A percentile compares a stretch with the other conserved stretches of the same genome.
These are phyloP conservation scores for Sistotremastrum niveocremeum DNA, from an alignment of 768 basidiomycete species.

Conservation along the genomic window DNA sequence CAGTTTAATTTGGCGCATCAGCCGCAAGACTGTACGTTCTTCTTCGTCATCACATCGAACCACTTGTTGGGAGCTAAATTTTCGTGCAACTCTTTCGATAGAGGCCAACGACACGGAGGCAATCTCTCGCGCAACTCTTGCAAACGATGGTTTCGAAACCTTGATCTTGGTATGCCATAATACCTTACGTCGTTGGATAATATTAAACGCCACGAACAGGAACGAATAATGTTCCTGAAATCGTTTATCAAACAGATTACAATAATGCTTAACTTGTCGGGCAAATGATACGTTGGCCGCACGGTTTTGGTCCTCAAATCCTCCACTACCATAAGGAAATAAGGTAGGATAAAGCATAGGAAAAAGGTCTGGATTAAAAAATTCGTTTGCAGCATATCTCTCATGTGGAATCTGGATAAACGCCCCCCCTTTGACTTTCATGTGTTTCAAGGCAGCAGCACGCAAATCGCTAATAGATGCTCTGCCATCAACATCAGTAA, in stretches of 20 bases:
- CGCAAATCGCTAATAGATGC: conserved; percentile 16
- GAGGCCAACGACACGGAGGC: conserved; percentile 12
- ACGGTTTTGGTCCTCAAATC: conserved; percentile 23
- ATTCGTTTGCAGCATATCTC: conserved; percentile 21
- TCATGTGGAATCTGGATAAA: conserved; percentile 20
- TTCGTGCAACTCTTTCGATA: conserved; percentile 12
- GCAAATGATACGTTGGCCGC: conserved; percentile 14
- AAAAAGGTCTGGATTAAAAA: conserved; percentile 23
- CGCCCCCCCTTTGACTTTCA: conserved; percentile 15
- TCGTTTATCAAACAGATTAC: conserved; percentile 16
- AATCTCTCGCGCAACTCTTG: conserved; percentile 14
- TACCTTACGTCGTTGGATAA: conserved; percentile 21
- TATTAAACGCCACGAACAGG: conserved; percentile 28
- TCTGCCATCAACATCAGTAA: conserved; percentile 19
- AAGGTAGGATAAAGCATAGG: conserved; percentile 29
- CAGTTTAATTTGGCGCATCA: conserved; percentile 14
- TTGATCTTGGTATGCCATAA: conserved; percentile 21
- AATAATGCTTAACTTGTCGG: conserved; percentile 21
- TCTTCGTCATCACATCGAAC: conserved; percentile 19
- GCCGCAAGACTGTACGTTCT: conserved; percentile 15
- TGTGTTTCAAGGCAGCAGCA: conserved; percentile 21
- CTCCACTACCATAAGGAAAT: conserved; percentile 30
- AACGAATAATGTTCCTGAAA: conserved; percentile 30
- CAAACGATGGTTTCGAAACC: conserved; percentile 15
- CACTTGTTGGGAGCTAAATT: too few relatives aligned